These are phyloP conservation scores for thale cress (Arabidopsis thaliana) DNA, from an alignment of 345 rosid genomes.

Conservation along the genomic window DNA sequence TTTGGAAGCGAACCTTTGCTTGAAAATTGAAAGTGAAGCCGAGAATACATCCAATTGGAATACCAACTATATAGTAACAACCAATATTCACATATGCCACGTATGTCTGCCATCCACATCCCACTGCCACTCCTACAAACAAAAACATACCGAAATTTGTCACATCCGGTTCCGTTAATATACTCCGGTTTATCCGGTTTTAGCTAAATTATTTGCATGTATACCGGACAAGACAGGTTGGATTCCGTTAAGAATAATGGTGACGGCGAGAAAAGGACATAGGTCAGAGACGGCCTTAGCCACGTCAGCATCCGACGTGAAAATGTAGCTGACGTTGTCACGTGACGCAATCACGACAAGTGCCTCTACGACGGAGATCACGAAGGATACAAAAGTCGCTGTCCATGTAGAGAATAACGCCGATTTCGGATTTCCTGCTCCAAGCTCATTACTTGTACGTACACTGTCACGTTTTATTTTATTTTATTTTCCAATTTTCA, in stretches of 20 bases:
- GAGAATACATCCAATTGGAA: constrained; percentile 60
- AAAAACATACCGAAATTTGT: not conserved
- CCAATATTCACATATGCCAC: constrained; percentile 69
- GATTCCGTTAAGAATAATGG: constrained; percentile 65
- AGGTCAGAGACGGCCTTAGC: constrained; percentile 70
- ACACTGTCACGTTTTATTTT: constrained; percentile 47
- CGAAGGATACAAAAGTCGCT: constrained; percentile 52
- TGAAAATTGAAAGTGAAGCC: constrained; percentile 59
- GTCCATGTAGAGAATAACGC: constrained; percentile 58
- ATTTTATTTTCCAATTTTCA: not conserved
- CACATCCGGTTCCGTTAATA: not conserved
- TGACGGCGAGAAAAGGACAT: constrained; percentile 61
- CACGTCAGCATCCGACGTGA: constrained; percentile 61
- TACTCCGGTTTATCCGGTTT: not conserved
- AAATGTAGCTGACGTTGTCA: constrained; percentile 54
- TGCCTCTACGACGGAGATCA: constrained; percentile 48
- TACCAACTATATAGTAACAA: constrained; percentile 62
- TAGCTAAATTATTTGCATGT: not conserved
- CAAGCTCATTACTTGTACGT: constrained; percentile 76
- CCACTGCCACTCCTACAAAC: constrained; percentile 69
- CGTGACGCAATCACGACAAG: constrained; percentile 41
- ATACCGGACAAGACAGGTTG: constrained; percentile 72
- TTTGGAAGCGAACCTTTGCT: constrained; percentile 50
- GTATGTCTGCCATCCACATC: constrained; percentile 78
- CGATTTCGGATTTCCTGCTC: constrained; percentile 68